Base-by-base conservation (phyloP, 441 rosid genomes). In the Dalechampia spathulata region DNA sequence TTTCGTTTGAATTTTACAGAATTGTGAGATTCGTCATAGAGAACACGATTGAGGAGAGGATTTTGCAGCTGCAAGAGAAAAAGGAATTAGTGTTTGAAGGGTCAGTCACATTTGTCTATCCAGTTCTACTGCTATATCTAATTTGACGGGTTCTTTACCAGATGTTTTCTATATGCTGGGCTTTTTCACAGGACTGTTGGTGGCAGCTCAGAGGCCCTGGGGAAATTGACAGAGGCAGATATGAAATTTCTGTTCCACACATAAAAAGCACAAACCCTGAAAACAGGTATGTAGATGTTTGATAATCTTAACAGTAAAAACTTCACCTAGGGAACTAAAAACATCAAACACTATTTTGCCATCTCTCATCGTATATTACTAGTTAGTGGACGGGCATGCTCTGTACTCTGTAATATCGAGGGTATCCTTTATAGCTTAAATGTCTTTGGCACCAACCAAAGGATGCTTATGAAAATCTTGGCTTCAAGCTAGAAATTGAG, bases 21-120 rank as follows among this genome's bases (percentile, higher is more conserved):
- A 73, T 83, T 57, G 87, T 87, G 76, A 83, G 96, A 69, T 90
- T 93, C 42, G 65, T 93, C 14, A 93, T 93, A 21, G 97, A 93
- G 78, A 87, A 90, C 69, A 83, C 99, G 14, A 70, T 93, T 0
- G 97, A 93, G 82, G 99, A 93, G 75, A 85, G 88, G 86, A 87
- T 93, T 68, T 60, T 93, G 72, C 81, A 74, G 75, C 89, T 93
- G 68, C 99, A 93, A 65, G 79, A 87, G 39, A 89, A 93, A 81
- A 93, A 89, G 79, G 88, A 93, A 64, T 75, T 93, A 15, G 95
- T 89, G 50, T 93, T 93, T 73, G 99, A 93, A 79, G 99, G 99
- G 99, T 87, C 49, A 62, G 77, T 58, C 32, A 51, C 46, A 48
- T 14, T 52, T 57, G 20, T 54, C n/a, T 56, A n/a, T 19, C 52